These are phyloP conservation scores for Cladophialophora immunda DNA, from an alignment of 2,329 filamentous ascomycete genomes.

Conservation along the genomic window DNA sequence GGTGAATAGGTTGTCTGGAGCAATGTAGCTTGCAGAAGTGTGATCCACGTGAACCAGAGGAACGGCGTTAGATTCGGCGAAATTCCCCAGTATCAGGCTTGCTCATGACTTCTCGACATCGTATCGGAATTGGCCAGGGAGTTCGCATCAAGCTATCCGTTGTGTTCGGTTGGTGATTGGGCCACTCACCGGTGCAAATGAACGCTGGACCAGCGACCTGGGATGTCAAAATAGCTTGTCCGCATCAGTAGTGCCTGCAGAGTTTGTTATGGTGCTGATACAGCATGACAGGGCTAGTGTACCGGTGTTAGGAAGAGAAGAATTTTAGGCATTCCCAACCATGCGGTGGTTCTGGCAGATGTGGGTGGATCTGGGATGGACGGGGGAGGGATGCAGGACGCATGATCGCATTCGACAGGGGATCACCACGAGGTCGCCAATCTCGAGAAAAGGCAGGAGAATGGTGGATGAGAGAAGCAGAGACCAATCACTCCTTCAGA, in stretches of 20 bases:
- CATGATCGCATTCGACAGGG: not conserved
- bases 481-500: not conserved
- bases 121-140: not conserved
- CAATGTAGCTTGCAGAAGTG: not conserved
- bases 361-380: not conserved
- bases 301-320: not conserved
- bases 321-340: not conserved
- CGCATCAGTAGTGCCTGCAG: not conserved
- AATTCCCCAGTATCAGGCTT: not conserved
- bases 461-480: not conserved
- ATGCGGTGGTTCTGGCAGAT: conserved; percentile 1
- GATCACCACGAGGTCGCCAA: not conserved
- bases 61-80: not conserved
- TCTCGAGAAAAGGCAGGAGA: conserved; percentile 8
- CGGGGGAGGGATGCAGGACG: not conserved
- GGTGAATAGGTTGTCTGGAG: not conserved
- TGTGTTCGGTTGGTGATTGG: not conserved
- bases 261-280: not conserved
- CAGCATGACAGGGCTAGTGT: not conserved
- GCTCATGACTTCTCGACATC: not conserved
- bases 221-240: conserved; percentile 3
- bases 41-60: not conserved
- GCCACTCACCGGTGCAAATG: not conserved
- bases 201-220: not conserved
- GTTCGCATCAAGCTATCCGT: not conserved